These are phyloP conservation scores for Biscogniauxia marginata DNA, from an alignment of 2,329 filamentous ascomycete species.

Conservation along the genomic window DNA sequence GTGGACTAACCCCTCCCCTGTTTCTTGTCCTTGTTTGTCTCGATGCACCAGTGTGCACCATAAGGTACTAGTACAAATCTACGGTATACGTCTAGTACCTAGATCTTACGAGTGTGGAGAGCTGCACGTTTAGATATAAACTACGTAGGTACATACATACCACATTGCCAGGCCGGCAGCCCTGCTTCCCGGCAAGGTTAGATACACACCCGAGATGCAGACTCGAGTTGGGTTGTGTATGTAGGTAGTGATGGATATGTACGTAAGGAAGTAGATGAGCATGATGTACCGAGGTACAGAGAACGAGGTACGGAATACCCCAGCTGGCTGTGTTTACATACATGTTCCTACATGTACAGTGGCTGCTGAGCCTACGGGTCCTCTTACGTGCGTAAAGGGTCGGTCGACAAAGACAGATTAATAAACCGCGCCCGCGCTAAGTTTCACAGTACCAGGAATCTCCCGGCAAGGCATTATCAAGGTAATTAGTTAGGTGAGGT, in stretches of 20 bases:
- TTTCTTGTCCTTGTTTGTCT: not conserved
- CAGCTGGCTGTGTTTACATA: not conserved
- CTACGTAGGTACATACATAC: too few species aligned
- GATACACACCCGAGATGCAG: too few species aligned
- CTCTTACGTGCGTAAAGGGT: not conserved
- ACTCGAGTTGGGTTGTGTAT: too few species aligned
- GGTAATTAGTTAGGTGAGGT: too few species aligned
- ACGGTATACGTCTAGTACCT: not conserved
- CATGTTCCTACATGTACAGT: too few species aligned
- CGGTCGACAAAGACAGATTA: not conserved
- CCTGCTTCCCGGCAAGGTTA: not conserved
- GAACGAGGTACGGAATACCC: not conserved
- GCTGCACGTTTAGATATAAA: not conserved
- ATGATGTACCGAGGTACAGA: not conserved
- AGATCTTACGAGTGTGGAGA: not conserved
- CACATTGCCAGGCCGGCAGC: not conserved
- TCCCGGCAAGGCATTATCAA: not conserved
- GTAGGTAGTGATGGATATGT: too few species aligned
- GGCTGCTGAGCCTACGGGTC: not conserved
- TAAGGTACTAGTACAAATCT: not conserved
- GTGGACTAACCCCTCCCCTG: too few species aligned
- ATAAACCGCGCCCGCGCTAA: not conserved
- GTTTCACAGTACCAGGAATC: not conserved
- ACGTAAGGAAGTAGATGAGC: not conserved
- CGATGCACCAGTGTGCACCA: not conserved